Evolutionary conservation across 2,329 filamentous ascomycete genomes (phyloP).

Genomic region (Pleoardoris graminearum): DNA sequence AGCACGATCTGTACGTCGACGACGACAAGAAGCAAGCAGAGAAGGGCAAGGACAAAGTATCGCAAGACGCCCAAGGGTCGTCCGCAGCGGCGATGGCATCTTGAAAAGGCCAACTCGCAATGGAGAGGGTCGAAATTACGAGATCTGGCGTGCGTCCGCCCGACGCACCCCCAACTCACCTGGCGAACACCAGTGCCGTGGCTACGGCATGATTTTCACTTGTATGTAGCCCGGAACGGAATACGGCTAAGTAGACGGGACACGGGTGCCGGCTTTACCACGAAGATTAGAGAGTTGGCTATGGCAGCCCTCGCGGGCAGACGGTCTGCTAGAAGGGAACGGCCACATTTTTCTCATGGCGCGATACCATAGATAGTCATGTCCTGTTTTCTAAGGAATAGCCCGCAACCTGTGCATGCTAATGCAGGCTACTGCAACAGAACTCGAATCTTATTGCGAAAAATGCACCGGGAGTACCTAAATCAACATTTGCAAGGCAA

Average conservation of each 20-base stretch:
- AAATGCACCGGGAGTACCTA: too few species aligned
- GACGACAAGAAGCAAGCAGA: conserved; percentile 43
- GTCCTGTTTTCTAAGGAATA: too few species aligned
- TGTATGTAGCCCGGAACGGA: background rate
- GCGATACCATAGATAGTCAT: too few species aligned
- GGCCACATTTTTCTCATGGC: conserved; percentile 14
- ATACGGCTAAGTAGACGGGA: background rate
- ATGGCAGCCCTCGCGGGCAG: conserved; percentile 27
- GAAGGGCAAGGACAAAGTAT: conserved; percentile 38
- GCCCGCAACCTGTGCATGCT: too few species aligned
- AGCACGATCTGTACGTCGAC: conserved; percentile 44
- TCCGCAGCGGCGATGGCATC: conserved; percentile 18
- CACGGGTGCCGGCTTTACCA: background rate
- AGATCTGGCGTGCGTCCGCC: too few species aligned
- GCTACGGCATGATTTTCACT: background rate
- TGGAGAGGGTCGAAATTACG: background rate
- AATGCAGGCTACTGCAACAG: too few species aligned
- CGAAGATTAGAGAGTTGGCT: conserved; percentile 9
- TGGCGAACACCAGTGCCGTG: background rate
- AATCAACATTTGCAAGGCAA: too few species aligned
- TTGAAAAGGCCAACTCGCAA: conserved; percentile 4
- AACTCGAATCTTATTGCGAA: too few species aligned
- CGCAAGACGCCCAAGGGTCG: conserved; percentile 27
- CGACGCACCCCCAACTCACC: too few species aligned
- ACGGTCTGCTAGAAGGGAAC: conserved; percentile 7